Evolutionary conservation across 352 stramenopile genomes (phyloP).

Genomic region (Phytophthora ramorum): DNA sequence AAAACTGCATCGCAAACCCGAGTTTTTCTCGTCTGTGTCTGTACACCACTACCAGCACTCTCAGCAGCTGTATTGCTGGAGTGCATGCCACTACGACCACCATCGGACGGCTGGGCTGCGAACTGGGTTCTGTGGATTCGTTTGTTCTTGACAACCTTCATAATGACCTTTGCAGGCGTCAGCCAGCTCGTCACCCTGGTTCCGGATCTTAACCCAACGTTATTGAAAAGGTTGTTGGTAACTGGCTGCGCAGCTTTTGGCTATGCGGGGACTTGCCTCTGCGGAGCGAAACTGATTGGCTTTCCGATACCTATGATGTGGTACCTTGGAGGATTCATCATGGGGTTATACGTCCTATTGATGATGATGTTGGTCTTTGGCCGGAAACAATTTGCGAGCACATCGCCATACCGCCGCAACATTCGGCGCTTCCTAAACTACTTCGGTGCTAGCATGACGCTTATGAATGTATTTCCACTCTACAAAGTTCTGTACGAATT

Average conservation of each 20-base stretch:
- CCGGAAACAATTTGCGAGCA: background rate
- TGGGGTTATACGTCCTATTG: background rate
- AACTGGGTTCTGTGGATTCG: background rate
- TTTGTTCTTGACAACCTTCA: background rate
- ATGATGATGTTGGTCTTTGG: background rate
- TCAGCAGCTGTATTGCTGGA: background rate
- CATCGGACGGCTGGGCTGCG: background rate
- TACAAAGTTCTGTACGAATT: constrained; percentile 17
- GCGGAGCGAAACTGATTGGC: background rate
- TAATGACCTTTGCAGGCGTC: background rate
- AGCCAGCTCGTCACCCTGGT: background rate
- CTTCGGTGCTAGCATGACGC: background rate
- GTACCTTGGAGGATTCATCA: background rate
- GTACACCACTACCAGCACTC: background rate
- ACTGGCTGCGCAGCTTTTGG: background rate
- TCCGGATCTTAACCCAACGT: background rate
- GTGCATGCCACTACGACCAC: background rate
- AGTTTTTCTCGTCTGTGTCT: background rate
- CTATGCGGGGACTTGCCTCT: background rate
- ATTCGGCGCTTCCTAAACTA: background rate
- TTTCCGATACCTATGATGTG: background rate
- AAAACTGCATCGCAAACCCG: background rate
- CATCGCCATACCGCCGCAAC: background rate
- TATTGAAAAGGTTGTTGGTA: background rate
- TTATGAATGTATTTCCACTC: constrained; percentile 10